A percentile compares a stretch with the other conserved stretches of the same genome.
Evolutionary conservation across 176 grass and related monocot species (phyloP).

Genomic region (Phoenix roebelenii): DNA sequence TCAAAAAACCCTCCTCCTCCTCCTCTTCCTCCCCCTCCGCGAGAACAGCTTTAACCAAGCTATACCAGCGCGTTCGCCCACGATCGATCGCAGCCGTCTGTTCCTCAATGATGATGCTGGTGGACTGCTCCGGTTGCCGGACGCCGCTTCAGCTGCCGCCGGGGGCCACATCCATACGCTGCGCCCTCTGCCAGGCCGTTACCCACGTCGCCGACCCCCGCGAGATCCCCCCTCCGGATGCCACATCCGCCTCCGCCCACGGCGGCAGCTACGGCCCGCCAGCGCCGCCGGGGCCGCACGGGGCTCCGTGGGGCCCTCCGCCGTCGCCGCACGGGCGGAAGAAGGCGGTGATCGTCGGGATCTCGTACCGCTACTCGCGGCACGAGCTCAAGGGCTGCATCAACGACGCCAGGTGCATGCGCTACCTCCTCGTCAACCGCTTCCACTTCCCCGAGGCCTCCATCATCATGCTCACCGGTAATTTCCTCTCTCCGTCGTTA

Average conservation of each 20-base stretch:
- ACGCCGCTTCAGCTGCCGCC: conserved; percentile 69
- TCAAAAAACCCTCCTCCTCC: no score
- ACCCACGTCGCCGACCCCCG: conserved; percentile 48
- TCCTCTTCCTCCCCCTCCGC: no score
- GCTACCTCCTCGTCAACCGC: conserved; percentile 66
- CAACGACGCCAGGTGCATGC: conserved; percentile 99
- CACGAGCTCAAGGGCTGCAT: conserved; percentile 97
- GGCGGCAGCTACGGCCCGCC: background rate
- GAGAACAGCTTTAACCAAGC: no score
- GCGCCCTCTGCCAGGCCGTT: conserved; percentile 67
- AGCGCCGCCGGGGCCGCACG: conserved; percentile 6
- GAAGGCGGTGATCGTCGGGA: conserved; percentile 86
- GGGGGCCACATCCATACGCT: conserved; percentile 74
- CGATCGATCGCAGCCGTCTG: no score
- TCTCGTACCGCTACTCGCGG: conserved; percentile 77
- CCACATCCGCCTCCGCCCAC: background rate
- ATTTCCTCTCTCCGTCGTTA: no score
- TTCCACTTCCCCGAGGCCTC: conserved; percentile 85
- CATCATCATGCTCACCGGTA: conserved; percentile 95
- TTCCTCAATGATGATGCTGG: conserved; percentile 46
- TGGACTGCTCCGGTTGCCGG: conserved; percentile 83
- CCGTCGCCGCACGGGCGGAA: conserved; percentile 74
- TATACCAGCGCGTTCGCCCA: no score
- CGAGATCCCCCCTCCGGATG: background rate
- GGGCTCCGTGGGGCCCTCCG: conserved; percentile 35